Percentiles rank a stretch among this genome's conserved stretches.
Evolutionary conservation across 192 early-diverging fungal genomes (phyloP).

Genomic region (Rhizophlyctis rosea): DNA sequence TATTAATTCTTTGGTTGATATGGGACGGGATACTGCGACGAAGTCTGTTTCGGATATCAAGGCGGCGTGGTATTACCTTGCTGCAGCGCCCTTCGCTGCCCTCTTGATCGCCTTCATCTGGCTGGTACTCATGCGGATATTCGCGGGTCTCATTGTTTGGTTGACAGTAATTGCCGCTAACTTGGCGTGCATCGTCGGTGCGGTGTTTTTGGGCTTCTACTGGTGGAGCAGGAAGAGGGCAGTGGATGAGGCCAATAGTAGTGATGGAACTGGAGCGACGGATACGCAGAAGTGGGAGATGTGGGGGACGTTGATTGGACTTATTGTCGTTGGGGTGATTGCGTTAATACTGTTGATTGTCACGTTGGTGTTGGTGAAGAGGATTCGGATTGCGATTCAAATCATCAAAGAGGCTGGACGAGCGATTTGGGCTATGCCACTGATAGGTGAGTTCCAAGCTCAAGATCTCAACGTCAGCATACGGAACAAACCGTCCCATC

Average conservation of each 20-base stretch:
- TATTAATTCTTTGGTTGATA: too few species aligned
- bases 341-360: conserved; percentile 21
- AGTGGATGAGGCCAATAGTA: not conserved
- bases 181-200: conserved; percentile 6
- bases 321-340: too few species aligned
- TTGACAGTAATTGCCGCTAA: conserved; percentile 33
- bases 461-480: conserved; percentile 1
- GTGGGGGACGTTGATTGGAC: not conserved
- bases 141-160: conserved; percentile 32
- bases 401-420: conserved; percentile 41
- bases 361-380: conserved; percentile 41
- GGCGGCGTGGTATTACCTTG: not conserved
- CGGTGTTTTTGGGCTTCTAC: conserved; percentile 23
- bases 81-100: not conserved
- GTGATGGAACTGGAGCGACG: not conserved
- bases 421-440: conserved; percentile 43
- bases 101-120: not conserved
- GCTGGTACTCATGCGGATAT: not conserved
- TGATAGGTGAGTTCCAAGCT: conserved; percentile 30
- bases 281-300: not conserved
- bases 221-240: conserved; percentile 2
- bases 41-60: not conserved
- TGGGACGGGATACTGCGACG: too few species aligned
- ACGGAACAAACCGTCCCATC: not conserved
- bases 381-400: conserved; percentile 44